Percentiles rank a stretch among this genome's conserved stretches.
Conservation (phyloP, 306 rosid genomes). For the Astragalus membranaceus region DNA sequence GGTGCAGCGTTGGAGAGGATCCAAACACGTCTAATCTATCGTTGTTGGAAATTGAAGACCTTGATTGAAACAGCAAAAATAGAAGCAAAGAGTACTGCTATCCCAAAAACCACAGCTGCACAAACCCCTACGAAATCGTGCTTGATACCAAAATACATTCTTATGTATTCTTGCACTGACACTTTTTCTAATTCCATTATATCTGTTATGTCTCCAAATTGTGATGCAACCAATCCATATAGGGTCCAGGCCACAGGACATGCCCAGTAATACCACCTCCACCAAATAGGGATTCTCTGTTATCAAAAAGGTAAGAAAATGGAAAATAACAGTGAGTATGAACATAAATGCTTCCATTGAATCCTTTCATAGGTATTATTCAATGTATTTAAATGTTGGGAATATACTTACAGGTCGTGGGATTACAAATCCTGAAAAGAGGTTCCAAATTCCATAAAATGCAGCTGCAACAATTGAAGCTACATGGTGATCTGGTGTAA, state of each 20-base stretch:
- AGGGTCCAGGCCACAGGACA: conserved; percentile 78
- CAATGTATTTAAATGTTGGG: background rate
- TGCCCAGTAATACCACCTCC: conserved; percentile 85
- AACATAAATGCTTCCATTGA: background rate
- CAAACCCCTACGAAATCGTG: conserved; percentile 43
- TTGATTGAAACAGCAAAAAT: conserved; percentile 40
- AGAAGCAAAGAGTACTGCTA: conserved; percentile 31
- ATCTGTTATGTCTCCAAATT: conserved; percentile 40
- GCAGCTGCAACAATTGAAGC: conserved; percentile 54
- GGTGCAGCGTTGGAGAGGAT: no score
- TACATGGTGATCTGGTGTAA: conserved; percentile 68
- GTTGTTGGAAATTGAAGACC: conserved; percentile 45
- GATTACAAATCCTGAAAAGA: conserved; percentile 72
- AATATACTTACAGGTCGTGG: conserved; percentile 54
- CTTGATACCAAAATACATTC: conserved; percentile 31
- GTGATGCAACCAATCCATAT: conserved; percentile 70
- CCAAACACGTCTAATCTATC: conserved; percentile 17
- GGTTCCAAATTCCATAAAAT: conserved; percentile 69
- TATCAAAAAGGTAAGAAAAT: background rate
- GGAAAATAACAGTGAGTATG: background rate
- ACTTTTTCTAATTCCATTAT: conserved; percentile 6
- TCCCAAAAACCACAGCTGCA: conserved; percentile 32
- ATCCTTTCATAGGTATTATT: background rate
- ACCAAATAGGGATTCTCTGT: conserved; percentile 58
- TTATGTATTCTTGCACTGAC: conserved; percentile 33